Conservation (phyloP, 768 basidiomycete genomes). For the Melanogaster broomeanus region DNA sequence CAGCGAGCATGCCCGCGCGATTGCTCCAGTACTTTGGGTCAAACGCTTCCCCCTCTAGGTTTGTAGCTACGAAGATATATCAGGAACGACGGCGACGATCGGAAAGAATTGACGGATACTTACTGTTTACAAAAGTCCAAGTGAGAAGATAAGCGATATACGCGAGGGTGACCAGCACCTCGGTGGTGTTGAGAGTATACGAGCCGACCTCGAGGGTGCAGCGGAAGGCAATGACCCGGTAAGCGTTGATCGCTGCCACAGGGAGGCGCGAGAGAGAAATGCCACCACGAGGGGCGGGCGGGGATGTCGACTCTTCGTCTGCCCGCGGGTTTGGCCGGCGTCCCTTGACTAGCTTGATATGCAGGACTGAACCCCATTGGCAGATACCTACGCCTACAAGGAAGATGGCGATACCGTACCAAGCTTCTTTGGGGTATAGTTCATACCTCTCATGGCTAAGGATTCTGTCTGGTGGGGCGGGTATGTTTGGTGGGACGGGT, state of each 20-base stretch:
- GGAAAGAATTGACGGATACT: slow-evolving; percentile 20
- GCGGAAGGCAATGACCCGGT: slow-evolving; percentile 53
- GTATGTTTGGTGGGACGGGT: too few species aligned
- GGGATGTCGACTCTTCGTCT: slow-evolving; percentile 20
- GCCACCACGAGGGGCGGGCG: slow-evolving; percentile 15
- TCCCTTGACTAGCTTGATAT: slow-evolving; percentile 16
- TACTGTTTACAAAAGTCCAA: slow-evolving; percentile 49
- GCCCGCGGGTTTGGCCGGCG: not conserved
- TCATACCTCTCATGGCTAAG: not conserved
- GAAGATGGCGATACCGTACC: slow-evolving; percentile 18
- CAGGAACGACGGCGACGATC: not conserved
- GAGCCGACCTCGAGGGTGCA: slow-evolving; percentile 47
- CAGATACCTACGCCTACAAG: slow-evolving; percentile 21
- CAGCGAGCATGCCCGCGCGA: slow-evolving; percentile 33
- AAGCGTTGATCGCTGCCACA: slow-evolving; percentile 40
- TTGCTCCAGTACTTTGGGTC: slow-evolving; percentile 27
- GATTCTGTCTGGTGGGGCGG: not conserved
- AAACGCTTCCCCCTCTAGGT: not conserved
- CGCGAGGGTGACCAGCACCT: slow-evolving; percentile 45
- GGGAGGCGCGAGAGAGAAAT: slow-evolving; percentile 42
- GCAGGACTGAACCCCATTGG: slow-evolving; percentile 27
- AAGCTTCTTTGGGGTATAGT: slow-evolving; percentile 11
- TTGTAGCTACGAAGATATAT: slow-evolving; percentile 1
- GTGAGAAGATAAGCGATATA: slow-evolving; percentile 48
- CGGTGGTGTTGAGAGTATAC: slow-evolving; percentile 40